phyloP scores from a whole-genome alignment of 1,284 basidiomycete species.

The Afroboletus lepidellus region DNA sequence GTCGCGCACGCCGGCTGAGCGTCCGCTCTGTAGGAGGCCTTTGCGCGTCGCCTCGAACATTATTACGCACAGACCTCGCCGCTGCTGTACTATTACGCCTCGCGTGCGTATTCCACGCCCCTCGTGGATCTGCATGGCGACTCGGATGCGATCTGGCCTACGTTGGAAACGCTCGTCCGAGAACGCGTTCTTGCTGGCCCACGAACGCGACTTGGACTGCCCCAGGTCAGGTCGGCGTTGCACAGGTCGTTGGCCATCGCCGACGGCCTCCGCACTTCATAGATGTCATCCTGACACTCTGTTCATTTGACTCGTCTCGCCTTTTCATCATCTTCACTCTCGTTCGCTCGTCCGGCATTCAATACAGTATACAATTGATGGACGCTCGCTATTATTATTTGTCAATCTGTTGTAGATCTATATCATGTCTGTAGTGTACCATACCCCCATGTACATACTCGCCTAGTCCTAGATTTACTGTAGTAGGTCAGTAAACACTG shows the following conservation, averaged over 20 bases:
- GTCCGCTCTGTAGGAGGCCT: slow-evolving; percentile 67
- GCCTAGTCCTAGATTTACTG: slow-evolving; percentile 1
- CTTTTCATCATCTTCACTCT: neutral
- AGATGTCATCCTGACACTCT: slow-evolving; percentile 8
- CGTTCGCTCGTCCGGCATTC: slow-evolving; percentile 12
- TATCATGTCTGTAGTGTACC: slow-evolving; percentile 10
- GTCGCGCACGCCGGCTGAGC: slow-evolving; percentile 6
- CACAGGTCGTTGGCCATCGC: slow-evolving; percentile 12
- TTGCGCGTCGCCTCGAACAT: slow-evolving; percentile 73
- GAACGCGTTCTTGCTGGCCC: slow-evolving; percentile 10
- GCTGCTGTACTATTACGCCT: slow-evolving; percentile 74
- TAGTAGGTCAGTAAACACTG: slow-evolving; percentile 8
- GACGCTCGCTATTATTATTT: slow-evolving; percentile 16
- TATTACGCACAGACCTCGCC: slow-evolving; percentile 88
- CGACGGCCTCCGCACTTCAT: slow-evolving; percentile 16
- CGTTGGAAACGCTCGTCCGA: slow-evolving; percentile 18
- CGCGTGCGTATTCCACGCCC: slow-evolving; percentile 30
- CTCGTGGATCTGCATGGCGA: slow-evolving; percentile 27
- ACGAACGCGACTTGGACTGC: slow-evolving; percentile 21
- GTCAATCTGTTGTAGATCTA: slow-evolving; percentile 24
- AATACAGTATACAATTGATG: neutral
- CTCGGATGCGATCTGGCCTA: slow-evolving; percentile 26
- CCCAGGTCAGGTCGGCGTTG: slow-evolving; percentile 16
- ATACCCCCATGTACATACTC: slow-evolving; percentile 10
- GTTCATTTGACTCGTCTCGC: neutral